A percentile compares a stretch with the other conserved stretches of the same genome.
These are phyloP conservation scores for Alectoria sarmentosa DNA, from an alignment of 495 filamentous ascomycete genomes.

Conservation along the genomic window DNA sequence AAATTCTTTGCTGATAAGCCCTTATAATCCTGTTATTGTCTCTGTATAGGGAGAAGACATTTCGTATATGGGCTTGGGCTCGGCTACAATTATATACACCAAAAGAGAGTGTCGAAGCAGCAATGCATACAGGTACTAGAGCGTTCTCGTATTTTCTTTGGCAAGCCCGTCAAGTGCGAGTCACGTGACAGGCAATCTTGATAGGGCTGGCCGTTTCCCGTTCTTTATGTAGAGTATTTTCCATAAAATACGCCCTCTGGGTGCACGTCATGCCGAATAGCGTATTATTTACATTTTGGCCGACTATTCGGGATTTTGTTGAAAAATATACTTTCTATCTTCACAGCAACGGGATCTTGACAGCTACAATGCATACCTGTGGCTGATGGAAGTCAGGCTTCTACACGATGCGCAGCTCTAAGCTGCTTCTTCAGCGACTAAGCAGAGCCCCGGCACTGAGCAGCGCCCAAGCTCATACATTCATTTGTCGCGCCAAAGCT, in stretches of 20 bases:
- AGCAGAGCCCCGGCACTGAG: slow-evolving; percentile 18
- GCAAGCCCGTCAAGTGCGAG: not conserved
- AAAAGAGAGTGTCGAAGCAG: not conserved
- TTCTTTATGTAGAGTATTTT: slow-evolving; percentile 1
- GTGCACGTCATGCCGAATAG: slow-evolving; percentile 4
- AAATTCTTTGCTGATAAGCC: not conserved
- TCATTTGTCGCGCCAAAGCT: not conserved
- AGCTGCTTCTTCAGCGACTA: slow-evolving; percentile 25
- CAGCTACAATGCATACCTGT: not conserved
- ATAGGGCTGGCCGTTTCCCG: not conserved
- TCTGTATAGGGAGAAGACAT: not conserved
- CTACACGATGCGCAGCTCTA: slow-evolving; percentile 27
- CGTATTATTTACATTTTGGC: slow-evolving; percentile 3
- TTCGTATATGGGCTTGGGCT: not conserved
- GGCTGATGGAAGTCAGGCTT: slow-evolving; percentile 5
- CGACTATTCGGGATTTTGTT: not conserved
- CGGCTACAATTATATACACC: not conserved
- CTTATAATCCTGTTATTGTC: not conserved
- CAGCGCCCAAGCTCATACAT: slow-evolving; percentile 9
- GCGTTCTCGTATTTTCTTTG: not conserved
- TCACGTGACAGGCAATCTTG: not conserved
- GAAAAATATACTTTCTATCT: not conserved
- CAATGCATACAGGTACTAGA: not conserved
- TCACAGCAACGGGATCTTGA: not conserved
- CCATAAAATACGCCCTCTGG: not conserved